Percentiles rank a stretch among this genome's conserved stretches.
phyloP scores from a whole-genome alignment of 2,329 filamentous ascomycete genomes.

The Fusarium nanum region DNA sequence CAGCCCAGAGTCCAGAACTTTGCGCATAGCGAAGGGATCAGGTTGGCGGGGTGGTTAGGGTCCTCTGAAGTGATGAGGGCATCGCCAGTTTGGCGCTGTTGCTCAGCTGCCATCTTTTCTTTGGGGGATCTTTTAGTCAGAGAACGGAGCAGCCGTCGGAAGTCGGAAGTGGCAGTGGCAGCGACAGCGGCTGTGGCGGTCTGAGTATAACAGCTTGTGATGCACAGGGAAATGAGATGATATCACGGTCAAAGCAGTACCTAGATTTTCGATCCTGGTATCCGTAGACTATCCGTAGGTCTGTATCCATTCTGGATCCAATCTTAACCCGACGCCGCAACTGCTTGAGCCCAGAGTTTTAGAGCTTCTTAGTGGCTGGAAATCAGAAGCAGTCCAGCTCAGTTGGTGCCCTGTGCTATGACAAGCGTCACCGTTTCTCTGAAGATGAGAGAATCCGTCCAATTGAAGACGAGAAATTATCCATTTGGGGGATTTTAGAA shows the following conservation, averaged over 20 bases:
- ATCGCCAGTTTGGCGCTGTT: slow-evolving; percentile 35
- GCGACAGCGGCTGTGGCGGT: slow-evolving; percentile 6
- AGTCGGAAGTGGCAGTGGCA: slow-evolving; percentile 8
- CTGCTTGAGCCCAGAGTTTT: slow-evolving; percentile 26
- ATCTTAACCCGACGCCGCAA: slow-evolving; percentile 24
- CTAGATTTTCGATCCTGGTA: not conserved
- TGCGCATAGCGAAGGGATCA: slow-evolving; percentile 91
- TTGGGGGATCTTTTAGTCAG: slow-evolving; percentile 6
- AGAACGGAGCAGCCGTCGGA: slow-evolving; percentile 27
- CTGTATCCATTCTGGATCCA: not conserved
- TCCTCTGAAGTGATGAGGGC: slow-evolving; percentile 71
- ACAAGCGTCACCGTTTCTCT: slow-evolving; percentile 19
- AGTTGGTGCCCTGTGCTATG: slow-evolving; percentile 21
- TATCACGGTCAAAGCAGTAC: slow-evolving; percentile 6
- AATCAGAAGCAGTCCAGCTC: not conserved
- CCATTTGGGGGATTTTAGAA: slow-evolving; percentile 4
- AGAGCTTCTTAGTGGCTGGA: slow-evolving; percentile 23
- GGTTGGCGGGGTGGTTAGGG: slow-evolving; percentile 90
- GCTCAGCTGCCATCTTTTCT: slow-evolving; percentile 36
- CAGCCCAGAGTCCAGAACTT: slow-evolving; percentile 97
- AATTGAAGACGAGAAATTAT: slow-evolving; percentile 16
- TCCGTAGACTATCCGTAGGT: not conserved
- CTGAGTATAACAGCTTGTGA: slow-evolving; percentile 14
- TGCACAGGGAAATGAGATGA: slow-evolving; percentile 34
- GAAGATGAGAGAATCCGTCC: slow-evolving; percentile 1